Evolutionary conservation across 2,329 filamentous ascomycete species (phyloP).

Genomic region (Neonectria sp.): DNA sequence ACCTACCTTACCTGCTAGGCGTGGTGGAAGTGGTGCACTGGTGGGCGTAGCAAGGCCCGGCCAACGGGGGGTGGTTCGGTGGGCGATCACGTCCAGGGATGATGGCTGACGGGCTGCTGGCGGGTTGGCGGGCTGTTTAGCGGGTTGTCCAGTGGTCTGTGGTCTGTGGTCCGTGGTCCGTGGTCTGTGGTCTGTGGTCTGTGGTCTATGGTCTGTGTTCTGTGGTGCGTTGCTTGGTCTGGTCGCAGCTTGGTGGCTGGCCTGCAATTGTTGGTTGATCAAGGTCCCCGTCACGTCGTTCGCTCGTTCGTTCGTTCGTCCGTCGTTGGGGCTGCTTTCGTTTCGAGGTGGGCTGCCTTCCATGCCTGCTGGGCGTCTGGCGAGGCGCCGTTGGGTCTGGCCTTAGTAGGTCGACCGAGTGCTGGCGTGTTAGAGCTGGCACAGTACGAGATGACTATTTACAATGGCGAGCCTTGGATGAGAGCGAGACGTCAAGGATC

Average conservation of each 20-base stretch:
- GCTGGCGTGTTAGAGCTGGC: neutral
- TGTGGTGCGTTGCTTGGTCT: slow-evolving; percentile 22
- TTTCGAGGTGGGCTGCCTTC: neutral
- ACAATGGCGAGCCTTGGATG: neutral
- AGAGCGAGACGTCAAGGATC: neutral
- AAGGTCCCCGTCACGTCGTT: neutral
- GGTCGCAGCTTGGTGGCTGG: neutral
- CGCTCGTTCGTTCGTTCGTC: neutral
- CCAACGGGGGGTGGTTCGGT: slow-evolving; percentile 39
- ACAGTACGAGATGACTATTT: neutral
- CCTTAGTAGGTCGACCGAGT: neutral
- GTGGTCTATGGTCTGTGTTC: slow-evolving; percentile 24
- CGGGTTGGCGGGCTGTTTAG: neutral
- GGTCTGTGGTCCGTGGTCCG: slow-evolving; percentile 9
- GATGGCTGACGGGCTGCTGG: slow-evolving; percentile 29
- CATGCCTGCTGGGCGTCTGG: neutral
- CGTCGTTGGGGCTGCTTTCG: neutral
- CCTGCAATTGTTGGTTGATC: neutral
- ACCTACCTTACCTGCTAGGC: neutral
- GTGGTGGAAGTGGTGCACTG: neutral
- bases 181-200: slow-evolving; percentile 22
- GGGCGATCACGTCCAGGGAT: slow-evolving; percentile 45
- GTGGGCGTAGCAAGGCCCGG: neutral
- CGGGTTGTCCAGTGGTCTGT: slow-evolving; percentile 16
- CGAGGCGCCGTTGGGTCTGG: neutral